Base-by-base conservation (phyloP, 2,329 filamentous ascomycete genomes). In the Colletotrichum endophyticum region DNA sequence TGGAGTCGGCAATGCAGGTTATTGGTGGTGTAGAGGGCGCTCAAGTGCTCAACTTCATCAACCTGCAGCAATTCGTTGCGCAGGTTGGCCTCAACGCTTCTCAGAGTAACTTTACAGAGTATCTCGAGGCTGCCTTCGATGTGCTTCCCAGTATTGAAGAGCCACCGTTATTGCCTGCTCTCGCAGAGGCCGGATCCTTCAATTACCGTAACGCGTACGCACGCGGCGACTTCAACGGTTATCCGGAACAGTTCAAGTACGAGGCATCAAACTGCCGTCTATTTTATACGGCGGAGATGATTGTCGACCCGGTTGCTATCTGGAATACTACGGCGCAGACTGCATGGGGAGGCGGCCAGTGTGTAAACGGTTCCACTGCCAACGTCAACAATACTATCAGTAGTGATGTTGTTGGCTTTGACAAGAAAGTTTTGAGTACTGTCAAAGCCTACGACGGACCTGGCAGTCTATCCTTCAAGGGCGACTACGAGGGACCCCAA, bases 21-120 rank as follows among this genome's bases (percentile, higher is more conserved):
- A 83, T 93, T 4, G 92, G 91, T 27, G 91, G 90, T 15, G 87
- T 90, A 16, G 91, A 91, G 78, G 92, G 92, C 32, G 85, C 85
- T 0, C 86, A 89, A 73, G 81, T 86, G 5, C 73, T 84, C 9
- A 74, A 73, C 0, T 82, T 84, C 66, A 77, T 79, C 8, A 71
- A 79, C 6, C 78, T 83, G 25, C 77, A 78, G 6, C 57, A 57
- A 2, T 67, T 72, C 49, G 30, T 74, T 12, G 25, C 34, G 27
- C 30, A 67, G 19, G 27, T 64, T 8, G 64, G 56, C 9, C 39
- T 25, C 5, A 64, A 70, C 30, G 22, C 66, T 16, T 64, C 77
- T 71, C 64, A 76, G 57, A 77, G 66, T 16, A 49, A 69, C 15
- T 34, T 53, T 4, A 32, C 63, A 8, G 62, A 63, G 5, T 30